Conservation (phyloP, 495 filamentous ascomycete species). For the Parachaetomium inaequale region DNA sequence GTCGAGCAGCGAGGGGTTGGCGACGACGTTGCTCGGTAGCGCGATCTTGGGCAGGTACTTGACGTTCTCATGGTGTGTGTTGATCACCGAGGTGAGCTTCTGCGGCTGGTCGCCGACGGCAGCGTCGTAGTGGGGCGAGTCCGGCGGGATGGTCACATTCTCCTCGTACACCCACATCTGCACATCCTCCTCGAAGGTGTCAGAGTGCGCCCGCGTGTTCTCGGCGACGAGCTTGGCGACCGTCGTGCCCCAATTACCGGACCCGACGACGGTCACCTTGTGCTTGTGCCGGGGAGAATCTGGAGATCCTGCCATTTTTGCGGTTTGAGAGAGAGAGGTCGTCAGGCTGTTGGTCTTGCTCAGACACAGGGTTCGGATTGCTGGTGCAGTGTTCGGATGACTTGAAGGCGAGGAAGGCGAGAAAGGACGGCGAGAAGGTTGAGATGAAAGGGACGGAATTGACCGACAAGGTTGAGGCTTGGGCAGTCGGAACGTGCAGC, state of each 20-base stretch:
- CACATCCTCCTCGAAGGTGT: conserved; percentile 81
- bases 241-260: conserved; percentile 97
- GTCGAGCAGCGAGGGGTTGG: conserved; percentile 81
- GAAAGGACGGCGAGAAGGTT: background rate
- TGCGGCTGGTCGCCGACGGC: conserved; percentile 54
- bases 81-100: conserved; percentile 89
- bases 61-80: conserved; percentile 88
- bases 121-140: conserved; percentile 55
- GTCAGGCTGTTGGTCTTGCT: background rate
- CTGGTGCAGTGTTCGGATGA: background rate
- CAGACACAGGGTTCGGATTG: background rate
- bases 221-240: conserved; percentile 97
- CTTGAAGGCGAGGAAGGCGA: background rate
- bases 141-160: conserved; percentile 67
- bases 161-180: conserved; percentile 99
- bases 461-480: conserved; percentile 14
- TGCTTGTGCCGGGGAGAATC: conserved; percentile 60
- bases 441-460: conserved; percentile 11
- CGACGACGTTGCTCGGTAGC: conserved; percentile 82
- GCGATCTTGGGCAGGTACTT: conserved; percentile 88
- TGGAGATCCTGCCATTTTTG: conserved; percentile 37
- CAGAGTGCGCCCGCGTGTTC: conserved; percentile 71
- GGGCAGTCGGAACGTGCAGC: conserved; percentile 16
- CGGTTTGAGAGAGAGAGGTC: background rate
- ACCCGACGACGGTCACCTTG: conserved; percentile 91